phyloP scores from a whole-genome alignment of 2,329 filamentous ascomycete species.

The Juglanconis juglandina region DNA sequence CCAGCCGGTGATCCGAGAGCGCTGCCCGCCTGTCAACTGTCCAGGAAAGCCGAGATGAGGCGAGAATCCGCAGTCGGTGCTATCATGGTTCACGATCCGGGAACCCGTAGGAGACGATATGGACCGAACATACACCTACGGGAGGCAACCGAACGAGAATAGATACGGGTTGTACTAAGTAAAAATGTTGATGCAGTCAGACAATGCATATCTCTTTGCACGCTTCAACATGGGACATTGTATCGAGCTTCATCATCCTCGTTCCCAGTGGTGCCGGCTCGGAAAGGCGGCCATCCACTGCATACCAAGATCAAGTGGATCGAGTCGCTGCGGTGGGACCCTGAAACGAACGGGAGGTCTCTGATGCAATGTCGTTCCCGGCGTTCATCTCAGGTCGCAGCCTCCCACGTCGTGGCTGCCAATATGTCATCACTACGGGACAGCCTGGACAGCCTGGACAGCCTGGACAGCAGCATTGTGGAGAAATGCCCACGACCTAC shows the following conservation, averaged over 20 bases:
- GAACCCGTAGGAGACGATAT: no score
- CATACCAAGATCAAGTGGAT: background rate
- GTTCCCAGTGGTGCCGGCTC: background rate
- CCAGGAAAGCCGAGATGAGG: slow-evolving; percentile 7
- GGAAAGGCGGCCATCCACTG: background rate
- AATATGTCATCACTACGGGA: background rate
- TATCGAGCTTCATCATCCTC: background rate
- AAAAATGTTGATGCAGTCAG: no score
- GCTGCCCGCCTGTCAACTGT: background rate
- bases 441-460: no score
- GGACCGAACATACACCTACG: no score
- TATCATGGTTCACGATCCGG: background rate
- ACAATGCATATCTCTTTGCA: background rate
- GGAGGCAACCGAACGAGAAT: no score
- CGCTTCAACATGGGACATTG: slow-evolving; percentile 1
- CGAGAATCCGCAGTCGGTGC: background rate
- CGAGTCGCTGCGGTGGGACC: background rate
- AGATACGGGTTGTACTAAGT: background rate
- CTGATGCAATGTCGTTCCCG: background rate
- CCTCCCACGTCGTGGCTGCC: background rate
- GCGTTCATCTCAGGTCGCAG: background rate
- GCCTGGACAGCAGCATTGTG: background rate
- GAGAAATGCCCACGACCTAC: background rate
- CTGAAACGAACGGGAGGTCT: background rate
- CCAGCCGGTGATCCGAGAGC: background rate